Evolutionary conservation across 2,329 filamentous ascomycete genomes (phyloP).

Genomic region (Claviceps maximensis): DNA sequence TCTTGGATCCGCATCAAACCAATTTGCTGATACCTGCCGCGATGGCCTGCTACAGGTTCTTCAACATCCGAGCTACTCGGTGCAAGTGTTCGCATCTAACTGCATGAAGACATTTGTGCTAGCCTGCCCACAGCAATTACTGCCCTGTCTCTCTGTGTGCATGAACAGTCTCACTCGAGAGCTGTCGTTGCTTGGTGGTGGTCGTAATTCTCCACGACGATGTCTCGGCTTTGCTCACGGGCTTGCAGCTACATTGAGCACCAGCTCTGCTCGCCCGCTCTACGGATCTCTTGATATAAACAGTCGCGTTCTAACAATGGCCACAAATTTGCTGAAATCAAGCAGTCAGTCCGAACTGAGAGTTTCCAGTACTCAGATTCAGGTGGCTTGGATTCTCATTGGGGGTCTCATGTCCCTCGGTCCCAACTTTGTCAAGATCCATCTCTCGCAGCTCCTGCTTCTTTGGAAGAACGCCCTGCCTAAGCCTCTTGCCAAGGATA

Average conservation of each 20-base stretch:
- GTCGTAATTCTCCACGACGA: slow-evolving; percentile 64
- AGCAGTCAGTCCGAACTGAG: slow-evolving; percentile 84
- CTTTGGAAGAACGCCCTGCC: slow-evolving; percentile 96
- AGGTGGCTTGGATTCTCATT: slow-evolving; percentile 95
- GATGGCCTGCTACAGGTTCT: slow-evolving; percentile 82
- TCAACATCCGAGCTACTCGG: slow-evolving; percentile 90
- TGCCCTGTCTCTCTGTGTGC: slow-evolving; percentile 85
- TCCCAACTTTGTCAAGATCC: slow-evolving; percentile 97
- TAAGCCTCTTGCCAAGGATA: slow-evolving; percentile 86
- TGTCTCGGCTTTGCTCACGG: slow-evolving; percentile 89
- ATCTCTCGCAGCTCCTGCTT: slow-evolving; percentile 82
- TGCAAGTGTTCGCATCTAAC: slow-evolving; percentile 78
- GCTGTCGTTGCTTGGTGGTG: slow-evolving; percentile 60
- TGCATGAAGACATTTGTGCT: slow-evolving; percentile 80
- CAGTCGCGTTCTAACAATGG: slow-evolving; percentile 78
- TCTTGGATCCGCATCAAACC: slow-evolving; percentile 69
- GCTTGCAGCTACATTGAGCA: slow-evolving; percentile 79
- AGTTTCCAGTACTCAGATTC: slow-evolving; percentile 85
- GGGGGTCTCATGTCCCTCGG: slow-evolving; percentile 93
- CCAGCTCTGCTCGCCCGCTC: slow-evolving; percentile 73
- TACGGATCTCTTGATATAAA: slow-evolving; percentile 95
- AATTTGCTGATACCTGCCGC: slow-evolving; percentile 68
- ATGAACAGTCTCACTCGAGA: slow-evolving; percentile 92
- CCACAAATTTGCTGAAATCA: slow-evolving; percentile 81
- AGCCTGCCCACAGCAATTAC: slow-evolving; percentile 80